These are phyloP conservation scores for Phtheirospermum japonicum DNA, from an alignment of 257 asterid species.

Conservation along the genomic window DNA sequence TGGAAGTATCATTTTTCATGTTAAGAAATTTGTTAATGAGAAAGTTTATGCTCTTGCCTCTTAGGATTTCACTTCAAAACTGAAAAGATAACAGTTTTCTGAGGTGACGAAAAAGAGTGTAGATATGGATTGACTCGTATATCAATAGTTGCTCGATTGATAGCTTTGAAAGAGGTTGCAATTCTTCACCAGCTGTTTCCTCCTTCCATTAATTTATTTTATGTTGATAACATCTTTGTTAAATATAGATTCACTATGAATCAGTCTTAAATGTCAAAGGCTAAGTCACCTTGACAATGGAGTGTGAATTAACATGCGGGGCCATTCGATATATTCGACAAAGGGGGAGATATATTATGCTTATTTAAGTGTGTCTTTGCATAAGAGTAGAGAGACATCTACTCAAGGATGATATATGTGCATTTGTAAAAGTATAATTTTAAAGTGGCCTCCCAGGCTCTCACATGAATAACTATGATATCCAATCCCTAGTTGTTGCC, in stretches of 20 bases:
- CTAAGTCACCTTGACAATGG: not conserved
- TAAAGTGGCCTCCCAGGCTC: not conserved
- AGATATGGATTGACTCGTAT: not conserved
- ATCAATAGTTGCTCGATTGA: slow-evolving; percentile 3
- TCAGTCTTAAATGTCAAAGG: not conserved
- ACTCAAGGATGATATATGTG: not conserved
- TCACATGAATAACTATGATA: too few relatives aligned
- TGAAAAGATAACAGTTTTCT: not conserved
- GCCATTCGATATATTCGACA: not conserved
- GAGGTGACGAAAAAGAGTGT: not conserved
- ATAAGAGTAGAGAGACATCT: not conserved
- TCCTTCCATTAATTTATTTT: not conserved
- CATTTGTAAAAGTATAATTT: not conserved
- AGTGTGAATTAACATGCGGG: not conserved
- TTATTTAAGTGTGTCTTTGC: not conserved
- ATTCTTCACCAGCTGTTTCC: slow-evolving; percentile 2
- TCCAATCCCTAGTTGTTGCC: too few relatives aligned
- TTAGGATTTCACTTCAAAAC: slow-evolving; percentile 2
- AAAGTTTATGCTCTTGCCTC: not conserved
- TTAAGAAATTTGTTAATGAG: too few relatives aligned
- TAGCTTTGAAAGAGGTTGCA: slow-evolving; percentile 6
- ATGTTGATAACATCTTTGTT: not conserved
- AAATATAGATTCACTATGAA: not conserved
- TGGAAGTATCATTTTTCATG: slow-evolving; percentile 7
- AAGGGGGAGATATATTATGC: not conserved